Evolutionary conservation across 2,329 filamentous ascomycete species (phyloP).

Genomic region (Colletotrichum limetticola): DNA sequence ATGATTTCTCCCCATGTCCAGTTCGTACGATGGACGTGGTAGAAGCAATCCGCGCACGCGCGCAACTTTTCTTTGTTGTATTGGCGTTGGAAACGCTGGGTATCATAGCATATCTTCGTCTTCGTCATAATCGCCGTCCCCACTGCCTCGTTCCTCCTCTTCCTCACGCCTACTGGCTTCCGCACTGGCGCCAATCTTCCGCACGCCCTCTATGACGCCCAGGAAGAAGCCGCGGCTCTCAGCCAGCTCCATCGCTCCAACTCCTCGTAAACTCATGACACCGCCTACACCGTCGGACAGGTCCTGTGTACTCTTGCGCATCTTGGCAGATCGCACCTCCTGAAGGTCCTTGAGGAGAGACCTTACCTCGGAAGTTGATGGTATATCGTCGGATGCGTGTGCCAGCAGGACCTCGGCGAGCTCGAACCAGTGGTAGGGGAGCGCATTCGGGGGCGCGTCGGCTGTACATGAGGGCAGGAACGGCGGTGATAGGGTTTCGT

Average conservation of each 20-base stretch:
- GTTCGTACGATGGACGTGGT: not conserved
- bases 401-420: constrained; percentile 88
- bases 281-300: constrained; percentile 78
- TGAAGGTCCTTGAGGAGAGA: constrained; percentile 82
- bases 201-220: constrained; percentile 87
- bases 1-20: not conserved
- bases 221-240: constrained; percentile 87
- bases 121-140: constrained; percentile 71
- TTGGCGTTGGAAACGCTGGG: constrained; percentile 10
- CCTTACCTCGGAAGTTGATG: constrained; percentile 77
- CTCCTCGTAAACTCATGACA: constrained; percentile 75
- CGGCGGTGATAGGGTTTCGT: constrained; percentile 69
- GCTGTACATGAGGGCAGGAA: constrained; percentile 83
- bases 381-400: constrained; percentile 85
- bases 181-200: constrained; percentile 83
- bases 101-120: constrained; percentile 60
- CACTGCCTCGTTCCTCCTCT: constrained; percentile 73
- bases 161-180: constrained; percentile 83
- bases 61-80: not conserved
- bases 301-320: constrained; percentile 78
- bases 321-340: constrained; percentile 90
- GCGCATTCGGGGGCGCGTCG: constrained; percentile 71
- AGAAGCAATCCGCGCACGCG: not conserved
- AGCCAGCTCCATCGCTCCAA: constrained; percentile 92
- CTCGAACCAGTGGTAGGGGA: constrained; percentile 97